A percentile compares a stretch with the other conserved stretches of the same genome.
phyloP scores from a whole-genome alignment of 2,329 filamentous ascomycete species.

The Aspergillus melleus region DNA sequence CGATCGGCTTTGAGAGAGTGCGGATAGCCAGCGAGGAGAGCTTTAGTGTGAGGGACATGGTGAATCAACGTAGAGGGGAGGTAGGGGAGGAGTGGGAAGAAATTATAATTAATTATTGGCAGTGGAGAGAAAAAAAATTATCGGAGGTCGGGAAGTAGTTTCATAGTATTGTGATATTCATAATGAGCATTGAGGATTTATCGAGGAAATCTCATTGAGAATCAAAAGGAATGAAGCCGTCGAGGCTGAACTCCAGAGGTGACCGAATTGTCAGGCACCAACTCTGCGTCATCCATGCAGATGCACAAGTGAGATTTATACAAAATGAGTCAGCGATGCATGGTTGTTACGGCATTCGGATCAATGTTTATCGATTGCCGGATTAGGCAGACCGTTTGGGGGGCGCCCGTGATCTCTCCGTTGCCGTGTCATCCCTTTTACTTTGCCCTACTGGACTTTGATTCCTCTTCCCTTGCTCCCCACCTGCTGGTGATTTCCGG shows the following conservation, averaged over 20 bases:
- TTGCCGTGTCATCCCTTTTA: slow-evolving; percentile 16
- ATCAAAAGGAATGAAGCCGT: neutral
- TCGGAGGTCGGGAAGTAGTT: neutral
- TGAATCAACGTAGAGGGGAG: slow-evolving; percentile 4
- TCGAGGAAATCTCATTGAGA: neutral
- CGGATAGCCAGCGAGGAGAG: slow-evolving; percentile 64
- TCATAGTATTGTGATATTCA: neutral
- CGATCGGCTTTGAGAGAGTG: slow-evolving; percentile 68
- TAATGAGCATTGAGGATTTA: no score
- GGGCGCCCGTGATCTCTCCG: slow-evolving; percentile 19
- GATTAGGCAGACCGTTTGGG: slow-evolving; percentile 30
- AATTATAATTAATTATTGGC: no score
- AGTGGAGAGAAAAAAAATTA: neutral
- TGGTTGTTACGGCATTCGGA: slow-evolving; percentile 27
- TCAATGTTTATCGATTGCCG: slow-evolving; percentile 43
- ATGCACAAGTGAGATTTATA: slow-evolving; percentile 13
- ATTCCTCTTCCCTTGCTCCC: slow-evolving; percentile 8
- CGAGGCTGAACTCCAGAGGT: neutral
- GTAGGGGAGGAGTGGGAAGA: neutral
- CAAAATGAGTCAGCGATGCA: slow-evolving; percentile 26
- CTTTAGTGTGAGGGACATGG: slow-evolving; percentile 66
- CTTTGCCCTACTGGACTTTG: neutral
- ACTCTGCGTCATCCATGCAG: slow-evolving; percentile 9
- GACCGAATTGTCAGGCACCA: slow-evolving; percentile 16
- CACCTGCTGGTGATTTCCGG: slow-evolving; percentile 12